Base-by-base conservation (phyloP, 2,329 filamentous ascomycete genomes). In the Samsoniella hepiali region DNA sequence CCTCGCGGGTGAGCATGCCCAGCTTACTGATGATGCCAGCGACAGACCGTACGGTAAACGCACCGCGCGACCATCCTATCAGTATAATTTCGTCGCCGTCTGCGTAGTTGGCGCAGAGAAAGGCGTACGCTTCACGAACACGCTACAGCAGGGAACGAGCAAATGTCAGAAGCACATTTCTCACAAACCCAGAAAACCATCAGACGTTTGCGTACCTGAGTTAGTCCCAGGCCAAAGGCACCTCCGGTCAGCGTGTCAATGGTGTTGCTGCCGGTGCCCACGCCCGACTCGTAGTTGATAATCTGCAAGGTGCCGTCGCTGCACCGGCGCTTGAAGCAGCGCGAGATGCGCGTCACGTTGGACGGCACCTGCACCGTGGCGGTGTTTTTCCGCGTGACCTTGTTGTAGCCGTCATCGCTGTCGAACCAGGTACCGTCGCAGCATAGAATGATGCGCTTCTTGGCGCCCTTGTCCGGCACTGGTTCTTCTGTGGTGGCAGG, bases 71-170 rank as follows among this genome's bases (percentile, higher is more conserved):
- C 75, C 84, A 87, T 3, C 84, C 84, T 34, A 85, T 72, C 34
- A 86, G 76, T 54, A 84, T 73, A 55, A 86, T 84, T 66, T 85
- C 80, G 65, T 87, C 84, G 3, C 83, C 83, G 60, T 81, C 79
- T 61, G 79, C 78, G 68, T 87, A 88, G 72, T 88, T 88, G 68
- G 82, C 81, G 62, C 84, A 86, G 2, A 88, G 75, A 69, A 87
- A 88, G 5, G 81, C 78, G 69, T 89, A 89, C 1, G 84, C 83
- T 70, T 88, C 85, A 13, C 84, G 81, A 60, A 89, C 81, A 63
- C 77, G 72, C 76, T 88, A 40, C 8, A 29, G 7, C 42, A 17
- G 5, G 13, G n/a, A 13, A 47, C 31, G 13, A 54, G 36, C 5
- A 32, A 29, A 22, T 3, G 32, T 71, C 47, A 68, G 63, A 54